Conservation (phyloP, 1,139 yeast species). For the Kodamaea derodonti region DNA sequence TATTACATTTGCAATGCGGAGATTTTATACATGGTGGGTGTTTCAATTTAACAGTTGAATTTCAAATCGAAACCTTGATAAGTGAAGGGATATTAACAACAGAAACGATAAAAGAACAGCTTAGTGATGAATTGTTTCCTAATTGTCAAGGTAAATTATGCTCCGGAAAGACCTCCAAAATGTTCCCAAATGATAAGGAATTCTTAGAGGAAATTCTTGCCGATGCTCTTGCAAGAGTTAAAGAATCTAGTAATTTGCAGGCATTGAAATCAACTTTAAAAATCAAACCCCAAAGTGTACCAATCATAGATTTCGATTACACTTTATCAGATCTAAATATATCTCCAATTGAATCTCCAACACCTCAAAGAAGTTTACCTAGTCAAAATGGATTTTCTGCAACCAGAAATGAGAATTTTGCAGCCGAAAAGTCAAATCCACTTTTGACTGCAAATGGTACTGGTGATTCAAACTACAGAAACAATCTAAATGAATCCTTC, state of each 20-base stretch:
- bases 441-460: background rate
- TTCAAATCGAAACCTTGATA: conserved; percentile 10
- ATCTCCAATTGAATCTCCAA: too few species aligned
- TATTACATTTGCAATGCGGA: conserved; percentile 35
- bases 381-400: too few species aligned
- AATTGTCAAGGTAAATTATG: conserved; percentile 12
- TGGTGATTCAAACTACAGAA: too few species aligned
- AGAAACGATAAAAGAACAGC: conserved; percentile 2
- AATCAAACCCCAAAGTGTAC: background rate
- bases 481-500: background rate
- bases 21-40: conserved; percentile 40
- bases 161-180: background rate
- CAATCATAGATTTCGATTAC: background rate
- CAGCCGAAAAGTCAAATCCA: background rate
- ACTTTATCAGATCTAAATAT: too few species aligned
- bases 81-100: conserved; percentile 3
- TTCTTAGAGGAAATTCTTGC: conserved; percentile 2
- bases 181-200: conserved; percentile 3
- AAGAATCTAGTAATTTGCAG: background rate
- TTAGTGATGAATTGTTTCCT: conserved; percentile 9
- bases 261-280: conserved; percentile 2
- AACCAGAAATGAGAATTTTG: too few species aligned
- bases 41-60: conserved; percentile 19
- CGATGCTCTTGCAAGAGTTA: conserved; percentile 2
- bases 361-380: too few species aligned